phyloP scores from a whole-genome alignment of 805 yeast species.

The Schwanniomyces pseudopolymorphus region DNA sequence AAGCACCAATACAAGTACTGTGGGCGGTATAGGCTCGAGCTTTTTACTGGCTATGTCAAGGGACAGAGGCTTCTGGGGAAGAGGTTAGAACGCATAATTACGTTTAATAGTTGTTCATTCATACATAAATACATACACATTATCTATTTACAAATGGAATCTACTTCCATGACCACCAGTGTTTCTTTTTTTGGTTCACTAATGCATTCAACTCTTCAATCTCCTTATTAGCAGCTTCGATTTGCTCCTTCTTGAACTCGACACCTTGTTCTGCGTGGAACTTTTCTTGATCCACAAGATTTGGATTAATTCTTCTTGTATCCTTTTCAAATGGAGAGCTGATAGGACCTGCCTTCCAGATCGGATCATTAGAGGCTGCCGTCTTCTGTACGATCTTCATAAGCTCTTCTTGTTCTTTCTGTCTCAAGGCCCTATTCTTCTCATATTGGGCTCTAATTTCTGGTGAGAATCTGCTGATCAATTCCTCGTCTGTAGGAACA shows the following conservation, averaged over 20 bases:
- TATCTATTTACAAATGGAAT: slow-evolving; percentile 1
- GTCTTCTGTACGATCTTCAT: slow-evolving; percentile 67
- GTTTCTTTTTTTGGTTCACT: slow-evolving; percentile 20
- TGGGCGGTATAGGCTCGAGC: slow-evolving; percentile 17
- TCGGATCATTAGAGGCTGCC: slow-evolving; percentile 68
- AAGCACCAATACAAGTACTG: slow-evolving; percentile 19
- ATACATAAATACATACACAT: not conserved
- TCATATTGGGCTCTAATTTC: slow-evolving; percentile 78
- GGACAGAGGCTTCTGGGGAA: slow-evolving; percentile 29
- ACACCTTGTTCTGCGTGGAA: slow-evolving; percentile 50
- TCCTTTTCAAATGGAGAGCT: slow-evolving; percentile 65
- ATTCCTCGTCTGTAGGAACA: slow-evolving; percentile 82
- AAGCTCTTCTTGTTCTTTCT: slow-evolving; percentile 65
- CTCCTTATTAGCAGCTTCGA: slow-evolving; percentile 30
- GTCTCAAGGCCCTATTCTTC: slow-evolving; percentile 57
- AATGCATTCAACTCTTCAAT: slow-evolving; percentile 25
- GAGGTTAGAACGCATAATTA: slow-evolving; percentile 3
- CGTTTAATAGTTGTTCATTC: not conserved
- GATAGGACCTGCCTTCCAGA: slow-evolving; percentile 78
- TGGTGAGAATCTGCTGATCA: slow-evolving; percentile 74
- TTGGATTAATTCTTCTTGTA: slow-evolving; percentile 32
- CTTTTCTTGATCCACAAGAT: slow-evolving; percentile 42
- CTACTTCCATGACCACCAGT: slow-evolving; percentile 17
- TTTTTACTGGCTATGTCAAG: slow-evolving; percentile 25
- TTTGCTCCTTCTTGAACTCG: slow-evolving; percentile 32